A percentile compares a stretch with the other conserved stretches of the same genome.
These are phyloP conservation scores for Penicillium polonicum DNA, from an alignment of 2,329 filamentous ascomycete species.

Conservation along the genomic window DNA sequence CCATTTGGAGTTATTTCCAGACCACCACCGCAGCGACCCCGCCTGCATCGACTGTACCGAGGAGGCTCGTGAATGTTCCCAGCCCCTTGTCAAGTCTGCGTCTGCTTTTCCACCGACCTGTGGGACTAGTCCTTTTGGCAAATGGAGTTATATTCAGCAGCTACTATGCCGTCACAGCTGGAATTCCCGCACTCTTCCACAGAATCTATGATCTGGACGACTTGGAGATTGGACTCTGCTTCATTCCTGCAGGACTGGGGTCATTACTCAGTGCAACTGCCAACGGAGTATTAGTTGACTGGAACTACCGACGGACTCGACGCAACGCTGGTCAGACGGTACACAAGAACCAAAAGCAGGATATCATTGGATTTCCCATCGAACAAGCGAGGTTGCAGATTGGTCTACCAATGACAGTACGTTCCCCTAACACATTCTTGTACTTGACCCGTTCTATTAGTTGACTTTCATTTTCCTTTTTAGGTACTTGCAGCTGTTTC, in stretches of 20 bases:
- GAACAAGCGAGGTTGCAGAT: constrained; percentile 39
- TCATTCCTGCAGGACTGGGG: constrained; percentile 30
- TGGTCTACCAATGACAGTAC: constrained; percentile 28
- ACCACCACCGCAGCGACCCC: not conserved
- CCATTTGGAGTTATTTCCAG: constrained; percentile 17
- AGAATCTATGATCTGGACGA: constrained; percentile 45
- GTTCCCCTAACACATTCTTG: not conserved
- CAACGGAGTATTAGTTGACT: constrained; percentile 52
- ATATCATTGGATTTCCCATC: constrained; percentile 51
- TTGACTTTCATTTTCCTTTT: not conserved
- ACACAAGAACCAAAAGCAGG: constrained; percentile 58
- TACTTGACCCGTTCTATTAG: not conserved
- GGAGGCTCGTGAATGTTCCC: constrained; percentile 9
- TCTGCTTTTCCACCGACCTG: constrained; percentile 35
- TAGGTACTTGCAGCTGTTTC: constrained; percentile 16
- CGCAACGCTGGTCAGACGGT: constrained; percentile 55
- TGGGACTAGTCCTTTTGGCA: constrained; percentile 32
- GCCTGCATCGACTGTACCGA: not conserved
- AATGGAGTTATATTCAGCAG: constrained; percentile 45
- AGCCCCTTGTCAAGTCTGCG: constrained; percentile 36
- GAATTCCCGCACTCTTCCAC: constrained; percentile 46
- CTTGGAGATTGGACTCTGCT: constrained; percentile 43
- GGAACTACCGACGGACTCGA: constrained; percentile 65
- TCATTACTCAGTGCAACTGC: constrained; percentile 25
- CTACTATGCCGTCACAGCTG: constrained; percentile 46